These are phyloP conservation scores for Phtheirospermum japonicum DNA, from an alignment of 257 asterid species.

Conservation along the genomic window DNA sequence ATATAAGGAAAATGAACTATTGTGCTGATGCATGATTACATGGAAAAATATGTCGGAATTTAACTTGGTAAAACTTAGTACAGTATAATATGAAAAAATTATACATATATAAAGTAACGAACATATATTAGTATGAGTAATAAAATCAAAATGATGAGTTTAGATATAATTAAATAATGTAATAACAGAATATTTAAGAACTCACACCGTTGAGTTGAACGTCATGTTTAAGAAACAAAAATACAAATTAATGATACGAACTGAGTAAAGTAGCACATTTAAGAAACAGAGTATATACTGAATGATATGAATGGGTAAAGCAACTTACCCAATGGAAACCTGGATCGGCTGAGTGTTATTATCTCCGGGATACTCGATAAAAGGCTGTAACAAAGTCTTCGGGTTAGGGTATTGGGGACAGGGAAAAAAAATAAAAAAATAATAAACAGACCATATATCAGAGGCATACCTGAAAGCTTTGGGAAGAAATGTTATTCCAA, in stretches of 20 bases:
- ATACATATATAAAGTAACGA: not conserved
- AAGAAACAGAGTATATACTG: not conserved
- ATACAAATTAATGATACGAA: not conserved
- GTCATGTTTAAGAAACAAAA: slow-evolving; percentile 10
- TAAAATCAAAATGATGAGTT: not conserved
- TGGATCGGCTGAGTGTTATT: slow-evolving; percentile 40
- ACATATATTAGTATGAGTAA: not conserved
- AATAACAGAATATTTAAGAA: not conserved
- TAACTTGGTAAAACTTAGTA: not conserved
- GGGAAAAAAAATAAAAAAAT: not conserved
- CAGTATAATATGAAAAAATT: not conserved
- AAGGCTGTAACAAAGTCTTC: slow-evolving; percentile 49
- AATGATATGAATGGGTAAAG: slow-evolving; percentile 8
- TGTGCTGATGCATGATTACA: too few species aligned
- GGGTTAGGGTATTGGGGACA: slow-evolving; percentile 5
- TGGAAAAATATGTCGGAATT: not conserved
- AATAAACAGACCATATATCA: not conserved
- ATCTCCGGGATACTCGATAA: slow-evolving; percentile 49
- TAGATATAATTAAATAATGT: not conserved
- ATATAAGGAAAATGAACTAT: not conserved
- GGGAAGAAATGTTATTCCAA: slow-evolving; percentile 76
- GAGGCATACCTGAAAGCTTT: slow-evolving; percentile 59
- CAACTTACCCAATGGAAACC: slow-evolving; percentile 53
- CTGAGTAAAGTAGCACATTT: not conserved
- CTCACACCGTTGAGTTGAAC: not conserved